Evolutionary conservation across 108 stramenopile genomes (phyloP).

Genomic region (Discostella pseudostelligera): DNA sequence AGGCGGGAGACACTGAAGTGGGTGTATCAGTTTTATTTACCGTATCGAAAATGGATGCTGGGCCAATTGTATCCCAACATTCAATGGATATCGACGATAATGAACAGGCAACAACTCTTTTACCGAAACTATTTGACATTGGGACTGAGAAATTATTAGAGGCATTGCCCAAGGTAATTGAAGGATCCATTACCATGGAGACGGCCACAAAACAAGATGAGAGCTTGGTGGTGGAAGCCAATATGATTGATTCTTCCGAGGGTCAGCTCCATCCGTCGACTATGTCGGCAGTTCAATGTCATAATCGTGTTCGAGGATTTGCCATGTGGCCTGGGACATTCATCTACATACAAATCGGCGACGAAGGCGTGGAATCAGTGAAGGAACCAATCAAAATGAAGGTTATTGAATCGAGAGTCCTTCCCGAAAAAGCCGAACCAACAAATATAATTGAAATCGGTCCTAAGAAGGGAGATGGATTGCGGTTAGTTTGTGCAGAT

Average conservation of each 20-base stretch:
- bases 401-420: slow-evolving; percentile 68
- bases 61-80: slow-evolving; percentile 86
- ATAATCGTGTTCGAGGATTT: slow-evolving; percentile 92
- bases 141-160: slow-evolving; percentile 84
- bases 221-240: slow-evolving; percentile 70
- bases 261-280: slow-evolving; percentile 64
- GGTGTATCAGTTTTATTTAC: slow-evolving; percentile 95
- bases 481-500: slow-evolving; percentile 85
- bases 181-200: slow-evolving; percentile 74
- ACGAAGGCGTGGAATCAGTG: background rate
- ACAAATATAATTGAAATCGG: slow-evolving; percentile 61
- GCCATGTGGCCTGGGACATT: slow-evolving; percentile 94
- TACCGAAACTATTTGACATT: slow-evolving; percentile 85
- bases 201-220: slow-evolving; percentile 86
- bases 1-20: slow-evolving; percentile 80
- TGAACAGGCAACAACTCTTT: slow-evolving; percentile 84
- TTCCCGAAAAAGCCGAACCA: slow-evolving; percentile 47
- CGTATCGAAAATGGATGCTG: slow-evolving; percentile 96
- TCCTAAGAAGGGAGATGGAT: slow-evolving; percentile 74
- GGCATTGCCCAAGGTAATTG: slow-evolving; percentile 71
- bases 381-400: slow-evolving; percentile 63
- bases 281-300: slow-evolving; percentile 70
- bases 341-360: slow-evolving; percentile 60
- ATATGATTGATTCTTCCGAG: slow-evolving; percentile 82
- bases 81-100: slow-evolving; percentile 63